Percentiles rank a stretch among this genome's conserved stretches.
phyloP scores from a whole-genome alignment of 306 rosid genomes.

The Malus orientalis region DNA sequence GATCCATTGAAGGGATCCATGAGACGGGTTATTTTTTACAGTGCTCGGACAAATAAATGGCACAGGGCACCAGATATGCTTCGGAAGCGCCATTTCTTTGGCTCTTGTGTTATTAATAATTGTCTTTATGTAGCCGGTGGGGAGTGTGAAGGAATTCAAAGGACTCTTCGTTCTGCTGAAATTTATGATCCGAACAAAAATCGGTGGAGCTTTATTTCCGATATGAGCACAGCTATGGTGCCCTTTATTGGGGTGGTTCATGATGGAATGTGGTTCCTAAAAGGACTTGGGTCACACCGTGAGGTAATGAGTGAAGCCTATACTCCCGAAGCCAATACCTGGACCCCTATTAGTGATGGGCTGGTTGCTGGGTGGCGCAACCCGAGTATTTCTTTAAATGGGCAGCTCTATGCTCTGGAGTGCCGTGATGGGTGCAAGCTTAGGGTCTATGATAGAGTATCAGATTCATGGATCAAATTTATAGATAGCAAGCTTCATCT shows the following conservation, averaged over 20 bases:
- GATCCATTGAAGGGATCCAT: slow-evolving; percentile 85
- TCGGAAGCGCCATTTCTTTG: slow-evolving; percentile 87
- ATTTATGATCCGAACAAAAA: slow-evolving; percentile 82
- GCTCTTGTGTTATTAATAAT: slow-evolving; percentile 89
- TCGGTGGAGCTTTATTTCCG: slow-evolving; percentile 89
- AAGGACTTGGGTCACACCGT: slow-evolving; percentile 88
- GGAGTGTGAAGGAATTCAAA: slow-evolving; percentile 95
- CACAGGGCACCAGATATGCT: slow-evolving; percentile 98
- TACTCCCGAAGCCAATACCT: slow-evolving; percentile 80
- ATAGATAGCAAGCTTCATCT: slow-evolving; percentile 97
- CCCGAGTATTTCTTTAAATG: slow-evolving; percentile 84
- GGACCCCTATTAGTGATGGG: slow-evolving; percentile 76
- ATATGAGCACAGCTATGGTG: slow-evolving; percentile 94
- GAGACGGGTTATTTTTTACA: slow-evolving; percentile 97
- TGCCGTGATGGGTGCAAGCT: slow-evolving; percentile 96
- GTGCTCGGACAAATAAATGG: slow-evolving; percentile 94
- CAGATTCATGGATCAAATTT: slow-evolving; percentile 87
- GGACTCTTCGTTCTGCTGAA: slow-evolving; percentile 96
- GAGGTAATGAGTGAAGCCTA: slow-evolving; percentile 92
- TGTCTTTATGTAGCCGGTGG: slow-evolving; percentile 99
- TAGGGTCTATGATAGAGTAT: slow-evolving; percentile 62
- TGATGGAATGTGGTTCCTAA: slow-evolving; percentile 79
- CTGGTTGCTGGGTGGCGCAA: slow-evolving; percentile 94
- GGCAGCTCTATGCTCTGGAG: slow-evolving; percentile 82
- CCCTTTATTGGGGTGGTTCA: slow-evolving; percentile 98